These are phyloP conservation scores for Onygenales sp. DNA, from an alignment of 2,329 filamentous ascomycete species.

Conservation along the genomic window DNA sequence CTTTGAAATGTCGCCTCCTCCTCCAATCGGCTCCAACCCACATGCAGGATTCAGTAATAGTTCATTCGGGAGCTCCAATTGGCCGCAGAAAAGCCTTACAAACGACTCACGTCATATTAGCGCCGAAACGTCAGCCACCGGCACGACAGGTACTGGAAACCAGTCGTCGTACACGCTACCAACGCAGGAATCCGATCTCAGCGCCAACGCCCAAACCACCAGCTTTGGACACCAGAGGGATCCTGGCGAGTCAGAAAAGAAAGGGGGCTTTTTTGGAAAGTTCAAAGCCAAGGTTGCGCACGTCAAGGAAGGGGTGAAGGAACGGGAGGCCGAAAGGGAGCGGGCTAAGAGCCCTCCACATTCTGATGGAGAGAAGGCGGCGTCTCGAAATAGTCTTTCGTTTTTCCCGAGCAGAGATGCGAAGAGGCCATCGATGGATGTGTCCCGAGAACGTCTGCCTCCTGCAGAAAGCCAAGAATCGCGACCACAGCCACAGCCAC, in stretches of 20 bases:
- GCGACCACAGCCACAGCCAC: background rate
- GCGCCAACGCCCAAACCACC: conserved; percentile 10
- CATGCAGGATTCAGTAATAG: conserved; percentile 58
- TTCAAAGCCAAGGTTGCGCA: conserved; percentile 53
- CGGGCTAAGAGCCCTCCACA: conserved; percentile 43
- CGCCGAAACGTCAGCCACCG: conserved; percentile 21
- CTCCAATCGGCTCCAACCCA: conserved; percentile 51
- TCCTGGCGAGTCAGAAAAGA: conserved; percentile 38
- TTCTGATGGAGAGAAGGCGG: conserved; percentile 24
- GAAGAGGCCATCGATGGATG: background rate
- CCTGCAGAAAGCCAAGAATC: background rate
- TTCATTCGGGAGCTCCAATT: conserved; percentile 54
- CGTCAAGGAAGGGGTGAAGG: conserved; percentile 45
- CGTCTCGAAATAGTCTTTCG: conserved; percentile 26
- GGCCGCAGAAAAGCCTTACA: conserved; percentile 36
- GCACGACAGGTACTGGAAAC: conserved; percentile 10
- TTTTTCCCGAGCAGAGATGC: conserved; percentile 15
- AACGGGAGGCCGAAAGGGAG: conserved; percentile 44
- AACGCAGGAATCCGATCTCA: conserved; percentile 31
- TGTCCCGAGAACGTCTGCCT: background rate
- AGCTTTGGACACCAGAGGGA: conserved; percentile 17
- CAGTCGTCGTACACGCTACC: conserved; percentile 15
- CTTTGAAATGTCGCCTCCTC: conserved; percentile 34
- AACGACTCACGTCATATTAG: conserved; percentile 33
- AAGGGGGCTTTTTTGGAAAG: conserved; percentile 53